Percentiles rank a stretch among this genome's conserved stretches.
Evolutionary conservation across 2,329 filamentous ascomycete genomes (phyloP).

Genomic region (Calonectria montana): DNA sequence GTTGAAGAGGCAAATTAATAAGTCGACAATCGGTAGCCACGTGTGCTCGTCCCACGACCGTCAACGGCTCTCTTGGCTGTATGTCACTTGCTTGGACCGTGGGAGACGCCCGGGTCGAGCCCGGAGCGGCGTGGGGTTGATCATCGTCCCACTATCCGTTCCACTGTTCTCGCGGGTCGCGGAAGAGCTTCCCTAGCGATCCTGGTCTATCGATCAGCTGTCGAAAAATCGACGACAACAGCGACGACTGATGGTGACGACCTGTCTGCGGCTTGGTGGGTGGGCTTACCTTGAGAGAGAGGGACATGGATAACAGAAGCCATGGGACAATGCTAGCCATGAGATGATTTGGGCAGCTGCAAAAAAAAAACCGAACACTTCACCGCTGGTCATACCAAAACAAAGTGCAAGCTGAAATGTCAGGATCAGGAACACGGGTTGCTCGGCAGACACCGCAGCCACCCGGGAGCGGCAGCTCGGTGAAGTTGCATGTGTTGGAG

Average conservation of each 20-base stretch:
- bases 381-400: conserved; percentile 36
- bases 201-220: neutral
- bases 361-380: conserved; percentile 15
- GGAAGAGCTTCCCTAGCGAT: conserved; percentile 18
- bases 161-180: conserved; percentile 26
- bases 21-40: conserved; percentile 18
- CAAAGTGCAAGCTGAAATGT: conserved; percentile 20
- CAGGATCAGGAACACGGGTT: conserved; percentile 1
- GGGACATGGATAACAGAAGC: conserved; percentile 18
- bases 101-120: conserved; percentile 22
- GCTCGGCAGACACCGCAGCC: conserved; percentile 17
- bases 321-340: conserved; percentile 32
- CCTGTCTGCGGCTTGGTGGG: neutral
- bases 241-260: conserved; percentile 6
- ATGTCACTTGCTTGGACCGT: too few species aligned
- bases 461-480: conserved; percentile 23
- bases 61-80: neutral
- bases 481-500: conserved; percentile 23
- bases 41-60: conserved; percentile 25
- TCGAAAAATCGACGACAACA: neutral
- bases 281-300: conserved; percentile 1
- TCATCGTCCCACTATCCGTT: conserved; percentile 28
- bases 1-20: neutral
- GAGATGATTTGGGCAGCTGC: conserved; percentile 33
- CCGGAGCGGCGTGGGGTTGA: conserved; percentile 14